Evolutionary conservation across 2,329 filamentous ascomycete genomes (phyloP).

Genomic region (Paracoccidioides lutzii): DNA sequence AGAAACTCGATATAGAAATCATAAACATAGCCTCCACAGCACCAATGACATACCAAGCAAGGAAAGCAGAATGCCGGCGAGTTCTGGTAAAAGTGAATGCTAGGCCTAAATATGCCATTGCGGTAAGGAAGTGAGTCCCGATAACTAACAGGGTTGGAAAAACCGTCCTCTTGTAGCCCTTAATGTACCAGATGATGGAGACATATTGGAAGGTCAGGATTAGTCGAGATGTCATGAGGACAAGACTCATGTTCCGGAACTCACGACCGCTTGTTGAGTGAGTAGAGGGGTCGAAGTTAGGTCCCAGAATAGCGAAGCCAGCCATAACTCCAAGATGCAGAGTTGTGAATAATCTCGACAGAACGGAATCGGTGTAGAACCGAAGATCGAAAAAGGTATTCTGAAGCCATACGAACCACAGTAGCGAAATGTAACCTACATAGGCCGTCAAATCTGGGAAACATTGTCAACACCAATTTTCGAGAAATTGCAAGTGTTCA

Average conservation of each 20-base stretch:
- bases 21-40: conserved; percentile 36
- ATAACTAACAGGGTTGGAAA: conserved; percentile 19
- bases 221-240: conserved; percentile 42
- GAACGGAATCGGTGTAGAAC: conserved; percentile 51
- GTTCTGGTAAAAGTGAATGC: conserved; percentile 4
- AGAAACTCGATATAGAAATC: conserved; percentile 38
- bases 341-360: conserved; percentile 47
- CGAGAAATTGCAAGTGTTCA: background rate
- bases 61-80: conserved; percentile 15
- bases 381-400: conserved; percentile 53
- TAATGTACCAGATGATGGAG: conserved; percentile 22
- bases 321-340: conserved; percentile 52
- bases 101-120: conserved; percentile 7
- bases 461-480: conserved; percentile 9
- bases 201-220: conserved; percentile 43
- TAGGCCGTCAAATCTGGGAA: conserved; percentile 32
- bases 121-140: conserved; percentile 13
- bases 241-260: conserved; percentile 26
- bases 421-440: conserved; percentile 43
- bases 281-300: conserved; percentile 27
- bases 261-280: conserved; percentile 15
- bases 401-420: conserved; percentile 59
- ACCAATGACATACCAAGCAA: conserved; percentile 40
- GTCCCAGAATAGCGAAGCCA: conserved; percentile 49
- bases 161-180: conserved; percentile 13